phyloP scores from a whole-genome alignment of 257 asterid genomes.

The Knoxia roxburghii region DNA sequence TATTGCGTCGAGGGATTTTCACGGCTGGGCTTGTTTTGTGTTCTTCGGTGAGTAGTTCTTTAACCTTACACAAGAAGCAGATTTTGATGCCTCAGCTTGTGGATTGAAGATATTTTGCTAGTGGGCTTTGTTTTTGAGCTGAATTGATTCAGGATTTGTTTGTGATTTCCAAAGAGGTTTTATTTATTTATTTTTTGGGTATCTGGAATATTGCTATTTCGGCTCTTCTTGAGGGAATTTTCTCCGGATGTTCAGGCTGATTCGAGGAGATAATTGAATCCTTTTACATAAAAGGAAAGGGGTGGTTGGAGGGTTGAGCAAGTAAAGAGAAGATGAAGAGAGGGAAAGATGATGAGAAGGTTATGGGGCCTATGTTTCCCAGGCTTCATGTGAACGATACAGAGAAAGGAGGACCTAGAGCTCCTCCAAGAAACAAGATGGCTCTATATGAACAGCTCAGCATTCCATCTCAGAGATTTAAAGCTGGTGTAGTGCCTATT shows the following conservation, averaged over 20 bases:
- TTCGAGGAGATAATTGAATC: background rate
- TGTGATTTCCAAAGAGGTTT: background rate
- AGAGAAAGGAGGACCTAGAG: slow-evolving; percentile 95
- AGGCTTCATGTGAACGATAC: slow-evolving; percentile 91
- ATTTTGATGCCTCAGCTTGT: slow-evolving; percentile 4
- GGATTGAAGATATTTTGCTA: background rate
- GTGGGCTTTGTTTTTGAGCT: slow-evolving; percentile 15
- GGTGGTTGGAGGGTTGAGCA: slow-evolving; percentile 1
- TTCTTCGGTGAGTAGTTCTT: slow-evolving; percentile 5
- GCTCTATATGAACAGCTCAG: slow-evolving; percentile 93
- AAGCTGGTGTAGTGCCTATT: slow-evolving; percentile 21
- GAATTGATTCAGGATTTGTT: slow-evolving; percentile 5
- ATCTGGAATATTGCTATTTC: background rate
- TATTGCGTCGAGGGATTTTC: background rate
- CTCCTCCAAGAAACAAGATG: slow-evolving; percentile 99
- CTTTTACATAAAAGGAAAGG: background rate
- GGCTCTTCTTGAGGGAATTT: background rate
- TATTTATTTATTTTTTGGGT: background rate
- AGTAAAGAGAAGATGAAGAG: slow-evolving; percentile 48
- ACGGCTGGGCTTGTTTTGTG: slow-evolving; percentile 15
- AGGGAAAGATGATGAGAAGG: slow-evolving; percentile 67
- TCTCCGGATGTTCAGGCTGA: background rate
- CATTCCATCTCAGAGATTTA: slow-evolving; percentile 74
- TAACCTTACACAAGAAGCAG: slow-evolving; percentile 1
- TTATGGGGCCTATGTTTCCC: slow-evolving; percentile 87